Conservation (phyloP, 768 basidiomycete genomes). For the Lyophyllum semitale region DNA sequence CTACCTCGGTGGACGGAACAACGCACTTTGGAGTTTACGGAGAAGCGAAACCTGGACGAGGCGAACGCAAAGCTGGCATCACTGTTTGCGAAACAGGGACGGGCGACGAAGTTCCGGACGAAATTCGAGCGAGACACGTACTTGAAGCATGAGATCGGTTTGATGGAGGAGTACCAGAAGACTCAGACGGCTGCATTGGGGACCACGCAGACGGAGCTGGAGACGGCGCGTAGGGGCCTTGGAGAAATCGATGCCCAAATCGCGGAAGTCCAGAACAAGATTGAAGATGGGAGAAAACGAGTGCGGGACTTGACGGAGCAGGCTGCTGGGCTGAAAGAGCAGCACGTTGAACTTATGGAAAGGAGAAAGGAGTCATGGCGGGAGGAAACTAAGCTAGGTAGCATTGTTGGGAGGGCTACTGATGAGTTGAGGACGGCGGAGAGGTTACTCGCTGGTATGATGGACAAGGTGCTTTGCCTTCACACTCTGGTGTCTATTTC, state of each 20-base stretch:
- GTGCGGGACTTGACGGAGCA: constrained; percentile 64
- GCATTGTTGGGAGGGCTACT: constrained; percentile 70
- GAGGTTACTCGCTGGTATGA: constrained; percentile 80
- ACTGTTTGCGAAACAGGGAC: constrained; percentile 89
- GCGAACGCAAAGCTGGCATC: constrained; percentile 70
- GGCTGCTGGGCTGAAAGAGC: constrained; percentile 59
- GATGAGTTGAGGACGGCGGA: constrained; percentile 85
- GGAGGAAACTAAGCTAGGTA: constrained; percentile 88
- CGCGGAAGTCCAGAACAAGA: constrained; percentile 52
- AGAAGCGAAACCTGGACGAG: constrained; percentile 73
- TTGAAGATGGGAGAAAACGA: constrained; percentile 65
- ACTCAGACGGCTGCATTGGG: constrained; percentile 60
- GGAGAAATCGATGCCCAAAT: constrained; percentile 61
- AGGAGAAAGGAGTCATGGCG: constrained; percentile 92
- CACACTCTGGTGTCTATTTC: not conserved
- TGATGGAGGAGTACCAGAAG: constrained; percentile 61
- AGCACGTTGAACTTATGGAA: constrained; percentile 71
- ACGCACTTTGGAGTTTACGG: constrained; percentile 48
- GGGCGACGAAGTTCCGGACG: constrained; percentile 81
- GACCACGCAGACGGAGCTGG: constrained; percentile 51
- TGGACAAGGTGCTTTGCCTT: constrained; percentile 77
- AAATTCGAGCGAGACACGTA: constrained; percentile 83
- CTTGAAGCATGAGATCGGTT: constrained; percentile 75
- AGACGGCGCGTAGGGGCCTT: constrained; percentile 47
- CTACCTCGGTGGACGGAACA: constrained; percentile 71